These are phyloP conservation scores for Solanum chacoense DNA, from an alignment of 305 asterid species.

Conservation along the genomic window DNA sequence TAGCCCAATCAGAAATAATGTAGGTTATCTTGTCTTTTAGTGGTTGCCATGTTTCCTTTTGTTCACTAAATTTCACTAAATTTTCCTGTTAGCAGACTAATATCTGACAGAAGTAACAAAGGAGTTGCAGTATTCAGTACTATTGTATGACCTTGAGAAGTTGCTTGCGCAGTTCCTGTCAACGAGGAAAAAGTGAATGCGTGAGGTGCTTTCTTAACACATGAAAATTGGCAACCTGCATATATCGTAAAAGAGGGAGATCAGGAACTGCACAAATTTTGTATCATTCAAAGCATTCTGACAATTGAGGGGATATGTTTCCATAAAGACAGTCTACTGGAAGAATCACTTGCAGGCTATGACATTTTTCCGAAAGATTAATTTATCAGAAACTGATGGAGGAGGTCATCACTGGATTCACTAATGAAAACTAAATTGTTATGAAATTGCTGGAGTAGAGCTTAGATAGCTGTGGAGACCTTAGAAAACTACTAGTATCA, in stretches of 20 bases:
- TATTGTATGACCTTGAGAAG: conserved; percentile 50
- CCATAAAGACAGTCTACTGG: not conserved
- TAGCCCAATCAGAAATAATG: not conserved
- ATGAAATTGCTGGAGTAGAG: not conserved
- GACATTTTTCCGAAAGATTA: not conserved
- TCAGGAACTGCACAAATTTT: not conserved
- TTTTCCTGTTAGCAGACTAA: not conserved
- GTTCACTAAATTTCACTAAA: not conserved
- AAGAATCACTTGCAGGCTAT: not conserved
- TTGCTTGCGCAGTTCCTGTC: conserved; percentile 58
- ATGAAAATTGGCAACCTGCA: conserved; percentile 86
- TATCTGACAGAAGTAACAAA: not conserved
- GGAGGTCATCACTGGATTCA: not conserved
- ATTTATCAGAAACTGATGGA: not conserved
- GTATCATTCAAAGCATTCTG: not conserved
- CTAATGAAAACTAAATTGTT: not conserved
- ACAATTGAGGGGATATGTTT: not conserved
- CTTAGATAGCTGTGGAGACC: not conserved
- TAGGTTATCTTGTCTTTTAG: not conserved
- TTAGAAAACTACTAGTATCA: not conserved
- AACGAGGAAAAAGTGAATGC: conserved; percentile 64
- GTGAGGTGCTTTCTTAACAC: conserved; percentile 75
- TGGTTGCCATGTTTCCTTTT: not conserved
- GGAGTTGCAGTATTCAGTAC: not conserved
- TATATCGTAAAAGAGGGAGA: not conserved